Base-by-base conservation (phyloP, 75 land plant species). In the Chamaecyparis obtusa region DNA sequence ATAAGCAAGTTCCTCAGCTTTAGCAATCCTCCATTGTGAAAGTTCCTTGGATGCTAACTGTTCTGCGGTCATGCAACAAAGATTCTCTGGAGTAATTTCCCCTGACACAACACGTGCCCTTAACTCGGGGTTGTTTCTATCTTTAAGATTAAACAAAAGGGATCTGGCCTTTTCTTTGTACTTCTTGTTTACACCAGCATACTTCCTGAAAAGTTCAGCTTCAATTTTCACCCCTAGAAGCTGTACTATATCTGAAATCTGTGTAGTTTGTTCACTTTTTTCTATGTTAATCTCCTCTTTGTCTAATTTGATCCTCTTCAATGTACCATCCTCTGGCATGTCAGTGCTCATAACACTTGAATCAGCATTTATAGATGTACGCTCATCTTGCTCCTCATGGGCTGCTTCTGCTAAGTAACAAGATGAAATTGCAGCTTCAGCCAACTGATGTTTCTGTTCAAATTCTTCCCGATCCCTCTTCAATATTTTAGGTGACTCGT, bases 1-100 rank as follows among this genome's bases (percentile, higher is more conserved):
- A 77, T 97, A 94, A 37, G 93, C 99, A 87, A 95, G 89, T 79
- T 96, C 99, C 90, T 97, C 95, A 35, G 99, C 99, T 87, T 98
- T 98, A n/a, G 99, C 99, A 51, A 89, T 92, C 76, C 99, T 90
- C 99, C 99, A 98, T 87, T 98, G 87, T 27, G 99, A 97, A 36
- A 98, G 93, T 91, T 98, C 99, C 90, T 96, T 95, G 67, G 99
- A 97, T 87, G 99, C 99, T 83, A 98, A 93, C 86, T 98, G 98
- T 87, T 97, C 99, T 14, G 95, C 96, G 64, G 90, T 94, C 99
- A 98, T 98, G 16, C 92, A 86, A 89, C 97, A 95, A 2, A 98
- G 89, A 27, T 90, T 88, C 74, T 94, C 93, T 21, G 99, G 99
- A 13, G 95, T 57, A 64, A 98, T 97, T 54, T 93, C 95, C 51